Conservation (phyloP, 2,329 filamentous ascomycete species). For the Penicillium sp. region DNA sequence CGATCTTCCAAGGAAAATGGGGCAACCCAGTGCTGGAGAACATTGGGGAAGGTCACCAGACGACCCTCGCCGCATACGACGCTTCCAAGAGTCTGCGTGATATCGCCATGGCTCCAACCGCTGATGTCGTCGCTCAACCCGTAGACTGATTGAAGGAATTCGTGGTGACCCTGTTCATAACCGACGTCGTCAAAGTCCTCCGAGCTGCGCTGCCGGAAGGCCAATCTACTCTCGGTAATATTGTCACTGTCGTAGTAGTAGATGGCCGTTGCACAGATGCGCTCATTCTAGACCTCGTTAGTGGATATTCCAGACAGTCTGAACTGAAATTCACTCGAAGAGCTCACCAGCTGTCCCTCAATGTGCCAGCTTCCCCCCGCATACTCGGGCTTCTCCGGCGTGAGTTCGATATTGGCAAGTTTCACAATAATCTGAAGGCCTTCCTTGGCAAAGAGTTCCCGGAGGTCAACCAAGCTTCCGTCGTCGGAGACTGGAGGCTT, state of each 20-base stretch:
- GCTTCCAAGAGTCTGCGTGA: conserved; percentile 18
- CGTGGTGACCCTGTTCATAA: conserved; percentile 8
- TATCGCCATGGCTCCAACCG: conserved; percentile 22
- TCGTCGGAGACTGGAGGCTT: not conserved
- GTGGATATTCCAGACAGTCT: conserved; percentile 38
- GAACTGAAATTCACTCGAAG: too few species aligned
- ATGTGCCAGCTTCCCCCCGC: conserved; percentile 21
- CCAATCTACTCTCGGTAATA: conserved; percentile 55
- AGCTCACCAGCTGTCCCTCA: conserved; percentile 21
- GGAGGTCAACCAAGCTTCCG: conserved; percentile 18
- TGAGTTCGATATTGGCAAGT: conserved; percentile 21
- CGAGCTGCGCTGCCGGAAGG: conserved; percentile 50
- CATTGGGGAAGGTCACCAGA: conserved; percentile 25
- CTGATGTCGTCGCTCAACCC: conserved; percentile 5
- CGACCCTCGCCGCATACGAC: conserved; percentile 19
- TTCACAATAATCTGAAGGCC: conserved; percentile 36
- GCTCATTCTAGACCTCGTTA: conserved; percentile 55
- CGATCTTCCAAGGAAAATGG: conserved; percentile 23
- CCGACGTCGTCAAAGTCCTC: conserved; percentile 29
- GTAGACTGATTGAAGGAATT: conserved; percentile 16
- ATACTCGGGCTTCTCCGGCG: conserved; percentile 16
- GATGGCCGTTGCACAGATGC: conserved; percentile 63
- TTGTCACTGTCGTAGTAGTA: conserved; percentile 68
- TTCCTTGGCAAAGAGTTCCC: conserved; percentile 31
- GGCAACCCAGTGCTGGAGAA: conserved; percentile 25